Evolutionary conservation across 345 rosid species (phyloP), one percentile per base, ranked within the genome.

Genomic region (Rhodamnia rubescens): DNA sequence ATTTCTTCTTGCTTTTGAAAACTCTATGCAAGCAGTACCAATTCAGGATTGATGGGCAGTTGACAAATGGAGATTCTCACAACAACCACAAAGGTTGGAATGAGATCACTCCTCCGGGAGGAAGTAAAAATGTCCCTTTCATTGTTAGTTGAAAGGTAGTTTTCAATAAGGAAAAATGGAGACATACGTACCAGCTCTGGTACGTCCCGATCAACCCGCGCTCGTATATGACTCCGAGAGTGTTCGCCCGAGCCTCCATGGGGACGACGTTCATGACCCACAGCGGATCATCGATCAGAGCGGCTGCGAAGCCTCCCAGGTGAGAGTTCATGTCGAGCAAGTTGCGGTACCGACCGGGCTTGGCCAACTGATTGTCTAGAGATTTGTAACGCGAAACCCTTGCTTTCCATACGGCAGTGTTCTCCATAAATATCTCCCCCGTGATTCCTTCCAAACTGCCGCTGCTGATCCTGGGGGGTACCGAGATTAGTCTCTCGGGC

Each of bases 191-290:
- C 99, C 99, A 97, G 81, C 92, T 94, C 75, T 97, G 99, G 87
- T 97, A 97, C 2, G 98, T 95, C 87, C 99, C 99, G 7, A 95
- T 94, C 84, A 97, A 85, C 22, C 99, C 99, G 3, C 99, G 97
- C 87, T 97, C 98, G 52, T 91, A 97, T 27, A 96, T 88, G 74
- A 90, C 95, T 36, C 99, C 99, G 7, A 97, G 94, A 5, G 98
- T 96, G 85, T 95, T 91, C 88, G 87, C 83, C 53, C 86, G 69
- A 3, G 92, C 93, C 83, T 97, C 94, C 16, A 90, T 92, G 0
- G 98, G 96, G 82, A 94, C 96, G 20, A 90, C 74, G 58, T 95
- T 97, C 98, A 94, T 95, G 81, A 93, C 96, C 98, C 98, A 95
- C 42, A 90, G 90, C 36, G 96, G 98, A 74, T 97, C 98, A 82